Conservation (phyloP, 345 rosid genomes). For the Punica granatum region DNA sequence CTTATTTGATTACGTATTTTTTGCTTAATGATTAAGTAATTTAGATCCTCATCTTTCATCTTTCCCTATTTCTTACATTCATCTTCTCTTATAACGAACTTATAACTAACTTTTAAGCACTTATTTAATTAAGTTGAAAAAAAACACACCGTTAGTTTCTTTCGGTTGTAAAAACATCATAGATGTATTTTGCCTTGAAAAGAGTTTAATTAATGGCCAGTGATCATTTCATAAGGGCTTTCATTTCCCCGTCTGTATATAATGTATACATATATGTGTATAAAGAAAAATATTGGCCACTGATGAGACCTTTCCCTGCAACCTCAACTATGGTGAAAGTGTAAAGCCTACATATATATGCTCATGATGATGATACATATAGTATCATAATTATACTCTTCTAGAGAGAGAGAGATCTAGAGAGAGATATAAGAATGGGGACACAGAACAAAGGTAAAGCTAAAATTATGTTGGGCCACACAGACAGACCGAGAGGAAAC, state of each 20-base stretch:
- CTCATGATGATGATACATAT: slow-evolving; percentile 1
- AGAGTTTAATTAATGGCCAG: not conserved
- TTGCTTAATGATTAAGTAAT: no score
- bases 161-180: slow-evolving; percentile 12
- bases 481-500: not conserved
- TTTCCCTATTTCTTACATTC: no score
- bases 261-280: not conserved
- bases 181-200: not conserved
- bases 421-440: not conserved
- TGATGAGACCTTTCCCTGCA: not conserved
- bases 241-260: no score
- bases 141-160: no score
- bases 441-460: slow-evolving; percentile 1
- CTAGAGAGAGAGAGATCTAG: not conserved
- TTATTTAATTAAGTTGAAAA: no score
- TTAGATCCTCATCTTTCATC: no score
- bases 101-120: no score
- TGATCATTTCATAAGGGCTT: not conserved
- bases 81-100: no score
- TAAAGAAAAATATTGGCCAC: not conserved
- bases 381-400: slow-evolving; percentile 4
- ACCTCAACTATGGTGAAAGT: not conserved
- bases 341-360: not conserved
- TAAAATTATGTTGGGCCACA: not conserved
- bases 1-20: no score